These are phyloP conservation scores for Pseudogymnoascus verrucosus DNA, from an alignment of 2,329 filamentous ascomycete genomes.

Conservation along the genomic window DNA sequence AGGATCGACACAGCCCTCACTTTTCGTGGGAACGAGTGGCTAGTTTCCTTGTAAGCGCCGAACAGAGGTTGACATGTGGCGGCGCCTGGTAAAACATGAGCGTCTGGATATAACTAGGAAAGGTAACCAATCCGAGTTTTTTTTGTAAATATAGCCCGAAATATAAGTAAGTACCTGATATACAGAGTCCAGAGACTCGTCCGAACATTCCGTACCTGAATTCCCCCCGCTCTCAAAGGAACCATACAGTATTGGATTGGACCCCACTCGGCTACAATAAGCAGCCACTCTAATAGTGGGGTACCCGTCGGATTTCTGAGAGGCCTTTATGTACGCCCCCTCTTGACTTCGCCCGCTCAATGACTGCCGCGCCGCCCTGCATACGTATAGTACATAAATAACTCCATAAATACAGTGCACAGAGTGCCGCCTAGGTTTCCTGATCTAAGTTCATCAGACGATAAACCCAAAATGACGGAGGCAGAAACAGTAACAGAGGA, in stretches of 20 bases:
- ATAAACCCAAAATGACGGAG: background rate
- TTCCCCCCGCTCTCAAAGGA: background rate
- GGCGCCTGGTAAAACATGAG: background rate
- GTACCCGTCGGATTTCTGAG: background rate
- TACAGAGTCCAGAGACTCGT: background rate
- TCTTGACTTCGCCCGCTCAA: constrained; percentile 5
- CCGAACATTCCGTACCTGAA: background rate
- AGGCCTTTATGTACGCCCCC: background rate
- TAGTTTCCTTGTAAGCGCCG: background rate
- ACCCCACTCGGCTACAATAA: background rate
- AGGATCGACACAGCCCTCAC: background rate
- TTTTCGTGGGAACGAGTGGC: background rate
- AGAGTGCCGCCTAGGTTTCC: background rate
- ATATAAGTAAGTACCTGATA: background rate
- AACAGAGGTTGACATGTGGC: background rate
- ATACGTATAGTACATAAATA: constrained; percentile 5
- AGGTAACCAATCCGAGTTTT: background rate
- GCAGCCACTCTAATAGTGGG: background rate
- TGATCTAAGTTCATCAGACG: background rate
- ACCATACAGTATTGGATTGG: too few relatives aligned
- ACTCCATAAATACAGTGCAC: background rate
- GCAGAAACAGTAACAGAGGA: constrained; percentile 8
- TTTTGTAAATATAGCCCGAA: background rate
- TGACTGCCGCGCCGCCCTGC: background rate
- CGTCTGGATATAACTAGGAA: background rate